Percentiles rank a stretch among this genome's conserved stretches.
Evolutionary conservation across 768 basidiomycete species (phyloP).

Genomic region (Trametes coccinea): DNA sequence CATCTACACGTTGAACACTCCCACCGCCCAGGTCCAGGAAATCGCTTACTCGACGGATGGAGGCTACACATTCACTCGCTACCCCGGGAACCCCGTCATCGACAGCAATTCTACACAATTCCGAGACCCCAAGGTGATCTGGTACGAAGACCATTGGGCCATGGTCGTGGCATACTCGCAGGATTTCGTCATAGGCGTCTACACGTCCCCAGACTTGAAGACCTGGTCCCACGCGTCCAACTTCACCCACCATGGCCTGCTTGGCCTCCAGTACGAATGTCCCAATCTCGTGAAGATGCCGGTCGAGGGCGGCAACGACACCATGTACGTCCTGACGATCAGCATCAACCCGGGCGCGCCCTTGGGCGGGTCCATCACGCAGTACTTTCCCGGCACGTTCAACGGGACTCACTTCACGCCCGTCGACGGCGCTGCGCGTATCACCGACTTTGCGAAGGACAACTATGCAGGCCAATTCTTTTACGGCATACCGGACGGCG

Average conservation of each 20-base stretch:
- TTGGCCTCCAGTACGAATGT: constrained; percentile 15
- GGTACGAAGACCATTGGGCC: constrained; percentile 16
- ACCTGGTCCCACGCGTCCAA: constrained; percentile 19
- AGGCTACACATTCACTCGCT: constrained; percentile 15
- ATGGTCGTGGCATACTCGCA: constrained; percentile 14
- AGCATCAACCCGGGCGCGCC: constrained; percentile 21
- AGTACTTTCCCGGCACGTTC: constrained; percentile 18
- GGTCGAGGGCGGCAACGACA: constrained; percentile 4
- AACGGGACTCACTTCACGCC: constrained; percentile 18
- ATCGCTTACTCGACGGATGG: constrained; percentile 20
- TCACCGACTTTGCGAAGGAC: constrained; percentile 19
- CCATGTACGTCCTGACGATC: constrained; percentile 16
- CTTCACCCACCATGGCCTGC: constrained; percentile 12
- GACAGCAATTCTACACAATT: constrained; percentile 13
- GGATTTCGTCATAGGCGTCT: constrained; percentile 15
- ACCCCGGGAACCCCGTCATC: constrained; percentile 14
- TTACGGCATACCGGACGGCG: constrained; percentile 13
- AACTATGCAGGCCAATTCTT: constrained; percentile 22
- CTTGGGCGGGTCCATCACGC: constrained; percentile 17
- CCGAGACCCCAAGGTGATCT: constrained; percentile 22
- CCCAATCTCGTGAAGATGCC: constrained; percentile 18
- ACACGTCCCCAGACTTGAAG: constrained; percentile 15
- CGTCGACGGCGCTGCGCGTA: constrained; percentile 6
- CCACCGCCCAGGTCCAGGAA: constrained; percentile 12
- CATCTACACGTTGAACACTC: constrained; percentile 19